phyloP scores from a whole-genome alignment of 306 rosid genomes.

The Fagus sylvatica region DNA sequence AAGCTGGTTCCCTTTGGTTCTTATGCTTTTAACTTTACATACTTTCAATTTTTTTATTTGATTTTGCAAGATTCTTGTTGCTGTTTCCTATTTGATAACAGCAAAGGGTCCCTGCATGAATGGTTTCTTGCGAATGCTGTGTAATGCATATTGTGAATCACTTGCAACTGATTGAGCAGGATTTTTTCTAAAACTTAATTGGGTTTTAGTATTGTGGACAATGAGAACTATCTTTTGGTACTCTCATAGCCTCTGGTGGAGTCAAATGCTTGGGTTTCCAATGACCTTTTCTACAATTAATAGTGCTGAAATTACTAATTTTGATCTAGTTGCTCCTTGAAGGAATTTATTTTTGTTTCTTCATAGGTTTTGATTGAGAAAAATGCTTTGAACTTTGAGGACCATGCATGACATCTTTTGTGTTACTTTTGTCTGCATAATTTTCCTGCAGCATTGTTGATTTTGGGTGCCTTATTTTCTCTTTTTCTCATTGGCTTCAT shows the following conservation, averaged over 20 bases:
- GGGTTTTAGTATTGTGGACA: neutral
- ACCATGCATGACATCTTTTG: neutral
- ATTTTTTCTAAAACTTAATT: neutral
- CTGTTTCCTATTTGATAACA: neutral
- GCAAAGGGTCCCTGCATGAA: neutral
- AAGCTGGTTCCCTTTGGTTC: constrained; percentile 25
- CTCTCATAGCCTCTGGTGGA: neutral
- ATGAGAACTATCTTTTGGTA: neutral
- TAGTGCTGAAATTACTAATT: neutral
- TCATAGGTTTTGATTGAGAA: neutral
- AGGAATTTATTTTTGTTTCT: neutral
- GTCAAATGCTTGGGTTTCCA: neutral
- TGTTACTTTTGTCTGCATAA: neutral
- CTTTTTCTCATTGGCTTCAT: neutral
- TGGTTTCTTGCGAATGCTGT: neutral
- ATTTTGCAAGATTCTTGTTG: neutral
- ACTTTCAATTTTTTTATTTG: neutral
- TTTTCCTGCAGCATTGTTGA: neutral
- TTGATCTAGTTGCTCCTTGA: neutral
- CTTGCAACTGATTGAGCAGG: neutral
- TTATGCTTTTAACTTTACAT: constrained; percentile 10
- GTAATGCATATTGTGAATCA: neutral
- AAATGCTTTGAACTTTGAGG: neutral
- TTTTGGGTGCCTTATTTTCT: neutral
- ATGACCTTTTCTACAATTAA: neutral